Conservation (phyloP, 805 yeast species). For the Yarrowia bubula region DNA sequence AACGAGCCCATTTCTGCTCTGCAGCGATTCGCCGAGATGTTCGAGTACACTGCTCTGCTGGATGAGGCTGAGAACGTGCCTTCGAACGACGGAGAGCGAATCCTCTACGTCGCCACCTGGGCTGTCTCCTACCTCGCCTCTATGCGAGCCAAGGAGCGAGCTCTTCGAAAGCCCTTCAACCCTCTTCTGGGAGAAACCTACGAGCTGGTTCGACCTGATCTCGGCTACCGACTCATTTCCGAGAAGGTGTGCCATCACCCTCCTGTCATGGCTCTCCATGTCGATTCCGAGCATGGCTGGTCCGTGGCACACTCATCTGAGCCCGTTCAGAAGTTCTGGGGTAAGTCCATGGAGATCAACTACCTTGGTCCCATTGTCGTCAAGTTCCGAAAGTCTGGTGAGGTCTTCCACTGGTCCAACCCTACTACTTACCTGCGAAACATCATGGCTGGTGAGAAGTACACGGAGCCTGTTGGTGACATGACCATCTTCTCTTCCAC, state of each 20-base stretch:
- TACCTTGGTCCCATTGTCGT: conserved; percentile 70
- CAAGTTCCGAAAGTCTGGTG: conserved; percentile 51
- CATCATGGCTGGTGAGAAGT: conserved; percentile 91
- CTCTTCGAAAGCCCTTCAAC: conserved; percentile 86
- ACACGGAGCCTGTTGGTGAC: conserved; percentile 77
- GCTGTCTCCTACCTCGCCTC: conserved; percentile 73
- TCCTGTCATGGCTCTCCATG: conserved; percentile 74
- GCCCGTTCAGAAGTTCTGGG: conserved; percentile 85
- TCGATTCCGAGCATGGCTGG: conserved; percentile 69
- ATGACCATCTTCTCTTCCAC: conserved; percentile 63
- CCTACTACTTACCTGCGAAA: conserved; percentile 83
- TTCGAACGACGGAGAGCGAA: conserved; percentile 53
- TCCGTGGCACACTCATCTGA: conserved; percentile 42
- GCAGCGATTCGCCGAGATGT: conserved; percentile 73
- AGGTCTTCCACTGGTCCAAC: conserved; percentile 71
- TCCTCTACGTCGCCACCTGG: conserved; percentile 72
- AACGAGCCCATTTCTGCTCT: conserved; percentile 88
- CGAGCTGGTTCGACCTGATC: conserved; percentile 83
- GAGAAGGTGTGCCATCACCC: conserved; percentile 93
- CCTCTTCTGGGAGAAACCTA: conserved; percentile 92
- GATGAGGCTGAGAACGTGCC: conserved; percentile 56
- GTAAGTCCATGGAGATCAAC: conserved; percentile 80
- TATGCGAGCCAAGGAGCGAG: conserved; percentile 70
- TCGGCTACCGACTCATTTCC: conserved; percentile 67
- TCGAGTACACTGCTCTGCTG: conserved; percentile 72